Evolutionary conservation across 2,329 filamentous ascomycete genomes (phyloP), one percentile per base, ranked within the genome.

Genomic region (Clarireedia hainanense): DNA sequence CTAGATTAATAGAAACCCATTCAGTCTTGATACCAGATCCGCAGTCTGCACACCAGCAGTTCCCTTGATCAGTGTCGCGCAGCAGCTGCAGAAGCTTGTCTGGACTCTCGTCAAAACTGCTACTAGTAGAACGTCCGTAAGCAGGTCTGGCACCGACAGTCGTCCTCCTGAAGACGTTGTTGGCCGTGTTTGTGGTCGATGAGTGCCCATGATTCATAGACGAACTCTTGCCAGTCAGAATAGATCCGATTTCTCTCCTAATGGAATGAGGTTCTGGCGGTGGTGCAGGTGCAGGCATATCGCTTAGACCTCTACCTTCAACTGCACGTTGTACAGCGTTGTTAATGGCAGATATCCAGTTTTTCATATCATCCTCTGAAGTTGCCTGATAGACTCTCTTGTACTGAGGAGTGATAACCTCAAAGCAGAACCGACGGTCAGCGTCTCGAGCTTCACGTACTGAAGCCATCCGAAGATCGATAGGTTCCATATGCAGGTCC

Each of bases 1-100:
- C 94, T 4, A 99, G 79, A 66, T 99, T 99, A 73, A 99, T 96
- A 0, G 94, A 97, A 27, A 97, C 94, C 94, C 94, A 99, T 71
- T 99, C 94, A 23, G 96, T 91, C 74, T 96, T 97, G 67, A 85
- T 82, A 36, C 88, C 86, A 6, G 91, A 95, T 10, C 89, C 89
- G 68, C 94, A 99, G 70, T 99, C 94, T 15, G 94, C 94, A 69
- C 94, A 99, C 80, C 87, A 88, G 63, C 83, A 86, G 71, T 99
- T 99, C 42, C 90, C 91, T 65, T 95, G 88, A 67, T 99, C 94
- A 50, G 87, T 88, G 57, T 95, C 89, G 50, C 92, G 86, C 43
- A 99, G 82, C 68, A 87, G 84, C 68, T 95, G 89, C 5, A 99
- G 79, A 7, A 99, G 77, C 69, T 86, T 91, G 59, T 92, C 89